phyloP scores from a whole-genome alignment of 441 rosid genomes.

The Hypseocharis bilobata region DNA sequence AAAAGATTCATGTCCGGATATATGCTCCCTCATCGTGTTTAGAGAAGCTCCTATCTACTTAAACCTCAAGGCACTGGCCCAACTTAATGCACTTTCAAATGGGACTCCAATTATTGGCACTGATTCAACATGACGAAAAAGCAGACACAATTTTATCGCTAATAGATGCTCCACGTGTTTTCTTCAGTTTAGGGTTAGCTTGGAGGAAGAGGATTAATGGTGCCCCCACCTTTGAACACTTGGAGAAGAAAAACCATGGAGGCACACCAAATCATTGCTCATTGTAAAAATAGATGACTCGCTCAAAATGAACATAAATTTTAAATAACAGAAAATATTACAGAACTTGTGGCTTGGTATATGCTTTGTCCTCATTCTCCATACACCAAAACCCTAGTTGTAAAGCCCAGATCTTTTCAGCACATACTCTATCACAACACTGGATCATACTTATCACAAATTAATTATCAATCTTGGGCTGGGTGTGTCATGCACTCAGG shows the following conservation, averaged over 20 bases:
- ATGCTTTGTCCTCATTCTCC: not conserved
- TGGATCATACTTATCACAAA: not conserved
- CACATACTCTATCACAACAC: no score
- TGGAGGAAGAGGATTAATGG: not conserved
- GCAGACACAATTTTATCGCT: not conserved
- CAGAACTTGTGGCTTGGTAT: not conserved
- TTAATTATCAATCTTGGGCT: not conserved
- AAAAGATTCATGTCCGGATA: not conserved
- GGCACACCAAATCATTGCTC: not conserved
- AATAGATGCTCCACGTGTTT: not conserved
- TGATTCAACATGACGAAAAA: not conserved
- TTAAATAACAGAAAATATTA: not conserved
- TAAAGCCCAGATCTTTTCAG: no score
- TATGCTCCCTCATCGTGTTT: not conserved
- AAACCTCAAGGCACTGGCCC: not conserved
- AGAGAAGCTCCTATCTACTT: not conserved
- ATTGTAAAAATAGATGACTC: not conserved
- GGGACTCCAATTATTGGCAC: not conserved
- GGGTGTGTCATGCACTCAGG: not conserved
- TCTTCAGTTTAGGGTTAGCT: not conserved
- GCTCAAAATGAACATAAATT: not conserved
- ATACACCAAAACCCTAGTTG: not conserved
- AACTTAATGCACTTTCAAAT: not conserved
- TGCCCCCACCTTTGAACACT: not conserved
- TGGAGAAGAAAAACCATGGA: not conserved